Percentiles rank a stretch among this genome's conserved stretches.
phyloP scores from a whole-genome alignment of 768 basidiomycete genomes.

The Porphyrellus cyaneotinctus region DNA sequence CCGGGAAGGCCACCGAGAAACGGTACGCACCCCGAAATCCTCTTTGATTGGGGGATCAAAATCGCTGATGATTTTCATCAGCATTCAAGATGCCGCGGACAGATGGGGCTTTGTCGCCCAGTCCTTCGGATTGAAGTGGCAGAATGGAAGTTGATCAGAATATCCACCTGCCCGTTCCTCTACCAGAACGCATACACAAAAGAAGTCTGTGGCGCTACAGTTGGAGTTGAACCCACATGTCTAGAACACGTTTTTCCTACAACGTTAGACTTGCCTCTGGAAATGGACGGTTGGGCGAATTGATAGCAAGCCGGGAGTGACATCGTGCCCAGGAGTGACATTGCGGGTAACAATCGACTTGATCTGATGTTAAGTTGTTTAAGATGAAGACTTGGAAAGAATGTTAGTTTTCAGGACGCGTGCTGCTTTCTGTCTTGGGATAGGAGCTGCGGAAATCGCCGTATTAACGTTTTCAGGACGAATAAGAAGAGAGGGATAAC shows the following conservation, averaged over 20 bases:
- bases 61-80: slow-evolving; percentile 27
- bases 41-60: not conserved
- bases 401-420: slow-evolving; percentile 86
- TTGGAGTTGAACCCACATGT: not conserved
- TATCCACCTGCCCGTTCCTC: not conserved
- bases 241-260: slow-evolving; percentile 1
- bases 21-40: slow-evolving; percentile 36
- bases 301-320: slow-evolving; percentile 1
- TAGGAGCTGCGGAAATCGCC: slow-evolving; percentile 57
- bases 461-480: slow-evolving; percentile 10
- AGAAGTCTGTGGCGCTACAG: not conserved
- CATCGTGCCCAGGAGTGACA: not conserved
- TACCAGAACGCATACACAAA: no score
- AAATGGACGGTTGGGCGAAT: not conserved
- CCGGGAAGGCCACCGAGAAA: slow-evolving; percentile 73
- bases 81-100: slow-evolving; percentile 73
- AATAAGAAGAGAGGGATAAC: slow-evolving; percentile 16
- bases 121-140: slow-evolving; percentile 49
- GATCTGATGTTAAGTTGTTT: not conserved
- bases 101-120: slow-evolving; percentile 76
- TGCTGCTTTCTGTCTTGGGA: slow-evolving; percentile 83
- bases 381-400: slow-evolving; percentile 8
- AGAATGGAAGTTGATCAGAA: slow-evolving; percentile 14
- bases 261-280: not conserved
- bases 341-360: not conserved